Evolutionary conservation across 768 basidiomycete genomes (phyloP).

Genomic region (Lactarius tabidus): DNA sequence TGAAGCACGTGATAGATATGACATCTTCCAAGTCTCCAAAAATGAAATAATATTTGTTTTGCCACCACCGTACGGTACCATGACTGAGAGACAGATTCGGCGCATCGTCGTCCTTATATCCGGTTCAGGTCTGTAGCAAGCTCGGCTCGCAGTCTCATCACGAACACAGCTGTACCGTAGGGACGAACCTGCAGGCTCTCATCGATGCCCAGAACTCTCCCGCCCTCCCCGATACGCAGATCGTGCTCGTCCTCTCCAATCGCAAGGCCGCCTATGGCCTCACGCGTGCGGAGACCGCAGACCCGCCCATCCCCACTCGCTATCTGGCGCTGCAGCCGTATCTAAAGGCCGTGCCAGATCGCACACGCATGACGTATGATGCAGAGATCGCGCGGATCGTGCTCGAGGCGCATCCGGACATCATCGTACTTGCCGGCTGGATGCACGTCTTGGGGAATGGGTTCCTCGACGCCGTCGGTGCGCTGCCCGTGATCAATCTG

Average conservation of each 20-base stretch:
- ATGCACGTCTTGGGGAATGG: conserved; percentile 91
- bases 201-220: conserved; percentile 81
- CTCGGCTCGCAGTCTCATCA: neutral
- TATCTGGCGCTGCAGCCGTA: conserved; percentile 85
- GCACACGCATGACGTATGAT: conserved; percentile 83
- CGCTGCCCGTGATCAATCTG: conserved; percentile 87
- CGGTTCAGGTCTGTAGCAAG: conserved; percentile 47
- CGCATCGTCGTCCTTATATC: conserved; percentile 51
- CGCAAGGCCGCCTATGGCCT: conserved; percentile 89
- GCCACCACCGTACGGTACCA: neutral
- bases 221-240: conserved; percentile 63
- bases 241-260: conserved; percentile 86
- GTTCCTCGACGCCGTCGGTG: conserved; percentile 68
- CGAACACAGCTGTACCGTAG: conserved; percentile 38
- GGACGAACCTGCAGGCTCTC: conserved; percentile 94
- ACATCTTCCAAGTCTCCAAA: neutral
- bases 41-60: neutral
- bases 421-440: conserved; percentile 96
- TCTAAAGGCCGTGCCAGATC: conserved; percentile 65
- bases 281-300: conserved; percentile 63
- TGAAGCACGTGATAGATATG: conserved; percentile 16
- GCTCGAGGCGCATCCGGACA: conserved; percentile 61
- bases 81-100: neutral
- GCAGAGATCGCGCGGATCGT: conserved; percentile 70
- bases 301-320: conserved; percentile 76